Evolutionary conservation across 371 early-diverging fungal species (phyloP).

Genomic region (Dichotomocladium elegans): DNA sequence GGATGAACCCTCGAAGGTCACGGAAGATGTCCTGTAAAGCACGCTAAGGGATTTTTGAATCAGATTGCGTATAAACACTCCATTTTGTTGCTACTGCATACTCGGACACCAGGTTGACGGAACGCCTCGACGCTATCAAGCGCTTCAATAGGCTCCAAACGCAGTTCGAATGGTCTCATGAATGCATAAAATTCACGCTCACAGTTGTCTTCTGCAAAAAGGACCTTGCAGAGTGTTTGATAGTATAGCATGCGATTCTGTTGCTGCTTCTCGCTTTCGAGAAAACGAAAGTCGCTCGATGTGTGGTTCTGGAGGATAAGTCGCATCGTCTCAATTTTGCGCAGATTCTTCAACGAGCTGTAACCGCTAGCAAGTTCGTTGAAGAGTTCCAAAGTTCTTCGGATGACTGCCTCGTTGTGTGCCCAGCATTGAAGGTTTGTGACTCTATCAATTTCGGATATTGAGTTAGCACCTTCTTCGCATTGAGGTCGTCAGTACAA

Average conservation of each 20-base stretch:
- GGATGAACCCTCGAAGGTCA: constrained; percentile 79
- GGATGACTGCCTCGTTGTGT: constrained; percentile 17
- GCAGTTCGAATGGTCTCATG: constrained; percentile 64
- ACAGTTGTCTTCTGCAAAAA: constrained; percentile 69
- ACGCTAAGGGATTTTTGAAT: constrained; percentile 11
- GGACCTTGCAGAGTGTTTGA: constrained; percentile 68
- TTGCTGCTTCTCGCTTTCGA: constrained; percentile 42
- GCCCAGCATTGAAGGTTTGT: constrained; percentile 25
- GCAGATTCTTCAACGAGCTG: constrained; percentile 65
- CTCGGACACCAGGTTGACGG: constrained; percentile 38
- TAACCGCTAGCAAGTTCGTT: constrained; percentile 82
- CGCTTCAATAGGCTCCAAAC: constrained; percentile 43
- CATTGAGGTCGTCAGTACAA: constrained; percentile 5
- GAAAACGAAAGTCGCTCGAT: constrained; percentile 67
- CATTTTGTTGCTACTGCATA: constrained; percentile 11
- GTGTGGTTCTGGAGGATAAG: constrained; percentile 71
- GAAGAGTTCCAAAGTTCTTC: constrained; percentile 57
- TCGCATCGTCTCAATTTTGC: constrained; percentile 69
- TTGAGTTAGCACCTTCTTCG: neutral
- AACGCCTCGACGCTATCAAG: constrained; percentile 35
- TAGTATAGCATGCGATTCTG: constrained; percentile 73
- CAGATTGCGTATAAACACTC: neutral
- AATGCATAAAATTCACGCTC: constrained; percentile 67
- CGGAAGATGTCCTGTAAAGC: constrained; percentile 67
- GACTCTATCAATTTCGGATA: constrained; percentile 6